Evolutionary conservation across 805 yeast species (phyloP).

Genomic region (Yamadazyma kitorensis): DNA sequence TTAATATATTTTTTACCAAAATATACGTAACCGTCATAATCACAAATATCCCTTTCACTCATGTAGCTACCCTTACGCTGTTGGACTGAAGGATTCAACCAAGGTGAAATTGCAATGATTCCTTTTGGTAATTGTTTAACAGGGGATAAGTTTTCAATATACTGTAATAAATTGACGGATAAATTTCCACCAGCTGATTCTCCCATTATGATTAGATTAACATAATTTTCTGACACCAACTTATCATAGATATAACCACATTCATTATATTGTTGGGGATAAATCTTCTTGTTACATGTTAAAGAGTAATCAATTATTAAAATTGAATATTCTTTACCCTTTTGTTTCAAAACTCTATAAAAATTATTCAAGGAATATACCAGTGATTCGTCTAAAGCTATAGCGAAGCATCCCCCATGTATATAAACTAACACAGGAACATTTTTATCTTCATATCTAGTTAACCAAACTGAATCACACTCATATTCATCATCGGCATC

Average conservation of each 20-base stretch:
- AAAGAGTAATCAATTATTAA: constrained; percentile 28
- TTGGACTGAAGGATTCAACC: constrained; percentile 25
- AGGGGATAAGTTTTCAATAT: constrained; percentile 18
- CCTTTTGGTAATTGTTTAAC: constrained; percentile 22
- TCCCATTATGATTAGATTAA: constrained; percentile 31
- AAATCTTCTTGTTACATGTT: constrained; percentile 22
- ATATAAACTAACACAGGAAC: constrained; percentile 14
- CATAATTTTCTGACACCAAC: constrained; percentile 18
- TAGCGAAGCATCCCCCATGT: constrained; percentile 36
- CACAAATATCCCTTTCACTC: constrained; percentile 2
- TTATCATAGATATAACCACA: constrained; percentile 22
- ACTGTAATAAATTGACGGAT: constrained; percentile 10
- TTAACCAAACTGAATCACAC: constrained; percentile 4
- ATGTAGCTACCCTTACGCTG: constrained; percentile 15
- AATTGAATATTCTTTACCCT: constrained; percentile 17
- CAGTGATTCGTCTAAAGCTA: constrained; percentile 23
- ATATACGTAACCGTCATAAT: constrained; percentile 1
- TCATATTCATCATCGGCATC: not conserved
- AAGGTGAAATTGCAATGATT: constrained; percentile 28
- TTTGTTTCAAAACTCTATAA: not conserved
- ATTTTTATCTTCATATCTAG: not conserved
- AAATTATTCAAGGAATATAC: constrained; percentile 19
- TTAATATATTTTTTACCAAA: constrained; percentile 10
- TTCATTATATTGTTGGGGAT: constrained; percentile 30
- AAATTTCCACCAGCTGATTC: constrained; percentile 43